These are phyloP conservation scores for Lipomyces sp. DNA, from an alignment of 805 yeast genomes.

Conservation along the genomic window DNA sequence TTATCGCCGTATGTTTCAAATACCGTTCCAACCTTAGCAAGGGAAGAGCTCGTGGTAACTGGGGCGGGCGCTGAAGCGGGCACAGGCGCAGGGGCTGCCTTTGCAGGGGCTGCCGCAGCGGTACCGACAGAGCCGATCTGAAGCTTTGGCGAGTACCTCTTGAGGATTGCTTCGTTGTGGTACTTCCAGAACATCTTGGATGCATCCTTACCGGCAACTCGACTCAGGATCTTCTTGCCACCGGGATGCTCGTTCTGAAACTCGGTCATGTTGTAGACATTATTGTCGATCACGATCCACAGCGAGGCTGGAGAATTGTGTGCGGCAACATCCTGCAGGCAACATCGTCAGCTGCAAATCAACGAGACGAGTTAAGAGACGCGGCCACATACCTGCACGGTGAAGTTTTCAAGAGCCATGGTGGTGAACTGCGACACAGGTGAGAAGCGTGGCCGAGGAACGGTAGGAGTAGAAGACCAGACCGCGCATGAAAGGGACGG, in stretches of 20 bases:
- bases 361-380: no score
- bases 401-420: no score
- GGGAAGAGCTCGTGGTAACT: neutral
- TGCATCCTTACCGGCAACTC: constrained; percentile 73
- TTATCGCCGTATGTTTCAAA: constrained; percentile 32
- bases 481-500: no score
- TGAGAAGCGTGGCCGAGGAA: no score
- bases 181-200: constrained; percentile 59
- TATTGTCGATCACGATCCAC: constrained; percentile 81
- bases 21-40: constrained; percentile 4
- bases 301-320: constrained; percentile 75
- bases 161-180: constrained; percentile 40
- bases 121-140: constrained; percentile 29
- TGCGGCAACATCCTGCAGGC: constrained; percentile 57
- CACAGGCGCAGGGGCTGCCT: constrained; percentile 10
- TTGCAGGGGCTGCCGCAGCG: constrained; percentile 6
- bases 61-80: constrained; percentile 10
- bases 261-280: constrained; percentile 65
- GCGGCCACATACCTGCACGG: no score
- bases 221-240: constrained; percentile 66
- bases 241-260: constrained; percentile 81
- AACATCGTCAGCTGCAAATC: no score
- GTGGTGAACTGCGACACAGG: no score
- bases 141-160: constrained; percentile 31
- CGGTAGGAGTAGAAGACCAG: no score